Evolutionary conservation across 2,329 filamentous ascomycete species (phyloP), one percentile per base, ranked within the genome.

Genomic region (Arthrinium puccinioides): DNA sequence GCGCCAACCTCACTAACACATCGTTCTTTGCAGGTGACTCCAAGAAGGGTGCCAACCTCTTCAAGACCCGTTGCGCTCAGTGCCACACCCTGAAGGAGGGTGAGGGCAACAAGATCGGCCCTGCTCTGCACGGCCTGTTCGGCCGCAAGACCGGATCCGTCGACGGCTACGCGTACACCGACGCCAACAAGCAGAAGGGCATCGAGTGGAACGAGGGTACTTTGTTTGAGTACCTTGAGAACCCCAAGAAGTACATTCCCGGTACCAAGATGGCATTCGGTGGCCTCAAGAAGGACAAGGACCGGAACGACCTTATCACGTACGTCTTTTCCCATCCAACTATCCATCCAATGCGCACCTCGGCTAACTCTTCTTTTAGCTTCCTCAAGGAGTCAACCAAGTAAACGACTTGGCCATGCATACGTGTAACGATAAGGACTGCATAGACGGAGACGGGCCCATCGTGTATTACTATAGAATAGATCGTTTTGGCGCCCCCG

Each of bases 211-310:
- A 87, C 54, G 81, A 95, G 62, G 66, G 80, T 50, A 84, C 86
- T 67, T 79, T 98, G 57, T 97, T 95, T 72, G 78, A 82, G 53
- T 98, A 98, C 82, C 89, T 98, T 60, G 92, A 98, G 81, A 97
- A 97, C 84, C 92, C 92, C 73, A 98, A 98, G 84, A 97, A 97
- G 80, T 98, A 89, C 82, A 96, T 98, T 51, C 92, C 92, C 55
- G 92, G 92, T 56, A 98, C 92, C 74, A 98, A 97, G 87, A 98
- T 98, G 92, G 92, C 92, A 59, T 98, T 97, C 65, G 92, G 92
- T 73, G 92, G 92, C 68, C 80, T 98, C 63, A 98, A 98, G 89
- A 98, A 98, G 87, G 79, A 81, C 63, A 97, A 97, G 86, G 92
- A 97, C 76, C 81, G 92, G 67, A 95, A 97, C 68, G 90, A 98